A percentile compares a stretch with the other conserved stretches of the same genome.
Conservation (phyloP, 164 flowering plant species). For the Taxillus chinensis region DNA sequence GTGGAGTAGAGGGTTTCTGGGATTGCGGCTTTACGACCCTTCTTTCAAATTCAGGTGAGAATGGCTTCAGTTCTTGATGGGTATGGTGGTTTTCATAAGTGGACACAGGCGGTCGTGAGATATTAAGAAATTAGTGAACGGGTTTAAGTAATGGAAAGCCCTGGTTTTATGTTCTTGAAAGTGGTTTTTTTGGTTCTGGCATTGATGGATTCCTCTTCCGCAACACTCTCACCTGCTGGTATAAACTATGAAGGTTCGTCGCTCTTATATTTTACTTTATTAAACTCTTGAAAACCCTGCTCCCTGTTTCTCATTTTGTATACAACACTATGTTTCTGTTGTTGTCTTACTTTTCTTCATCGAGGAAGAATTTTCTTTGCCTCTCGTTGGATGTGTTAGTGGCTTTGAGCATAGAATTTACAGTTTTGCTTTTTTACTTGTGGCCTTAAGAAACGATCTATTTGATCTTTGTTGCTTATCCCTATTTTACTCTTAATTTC, state of each 20-base stretch:
- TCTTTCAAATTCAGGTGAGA: constrained; percentile 5
- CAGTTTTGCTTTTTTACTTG: too few relatives aligned
- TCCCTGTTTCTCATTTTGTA: too few relatives aligned
- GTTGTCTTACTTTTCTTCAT: too few relatives aligned
- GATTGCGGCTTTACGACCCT: constrained; percentile 8
- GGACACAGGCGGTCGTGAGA: constrained; percentile 12
- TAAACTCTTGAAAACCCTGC: too few relatives aligned
- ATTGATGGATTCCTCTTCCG: constrained; percentile 38
- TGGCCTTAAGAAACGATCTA: background rate
- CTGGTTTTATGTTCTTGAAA: constrained; percentile 20
- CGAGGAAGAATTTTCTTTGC: too few relatives aligned
- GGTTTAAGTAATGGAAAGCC: constrained; percentile 27
- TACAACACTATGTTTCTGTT: too few relatives aligned
- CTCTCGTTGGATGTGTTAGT: too few relatives aligned
- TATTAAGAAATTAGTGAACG: constrained; percentile 8
- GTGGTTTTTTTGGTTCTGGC: constrained; percentile 41
- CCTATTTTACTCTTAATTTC: too few relatives aligned
- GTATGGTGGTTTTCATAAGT: constrained; percentile 14
- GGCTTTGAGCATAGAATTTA: too few relatives aligned
- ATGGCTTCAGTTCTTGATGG: constrained; percentile 14
- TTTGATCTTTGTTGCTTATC: background rate
- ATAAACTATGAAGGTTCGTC: constrained; percentile 83
- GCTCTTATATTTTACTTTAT: background rate
- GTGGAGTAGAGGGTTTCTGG: constrained; percentile 8
- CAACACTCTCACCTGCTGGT: constrained; percentile 89